A percentile compares a stretch with the other conserved stretches of the same genome.
These are phyloP conservation scores for Hyphopichia wangnamkhiaoensis DNA, from an alignment of 1,139 yeast genomes.

Conservation along the genomic window DNA sequence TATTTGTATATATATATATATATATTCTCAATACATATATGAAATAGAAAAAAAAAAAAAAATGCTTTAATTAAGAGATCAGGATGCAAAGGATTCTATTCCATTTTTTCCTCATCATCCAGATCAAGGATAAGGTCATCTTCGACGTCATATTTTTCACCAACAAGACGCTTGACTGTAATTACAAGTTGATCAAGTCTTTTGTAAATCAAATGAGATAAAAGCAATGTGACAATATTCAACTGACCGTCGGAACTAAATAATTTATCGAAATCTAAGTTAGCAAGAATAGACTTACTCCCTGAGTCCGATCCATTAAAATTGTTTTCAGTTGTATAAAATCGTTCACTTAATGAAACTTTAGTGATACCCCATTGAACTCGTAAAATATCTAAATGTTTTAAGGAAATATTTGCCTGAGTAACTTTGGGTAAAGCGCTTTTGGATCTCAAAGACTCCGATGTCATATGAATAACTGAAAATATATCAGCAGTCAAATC, in stretches of 20 bases:
- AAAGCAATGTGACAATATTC: constrained; percentile 28
- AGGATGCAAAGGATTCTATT: too few relatives aligned
- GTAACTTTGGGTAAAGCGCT: constrained; percentile 36
- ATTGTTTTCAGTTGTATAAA: constrained; percentile 15
- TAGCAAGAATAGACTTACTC: constrained; percentile 19
- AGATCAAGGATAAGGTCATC: not conserved
- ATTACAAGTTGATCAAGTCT: constrained; percentile 33
- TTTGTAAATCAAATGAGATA: constrained; percentile 34
- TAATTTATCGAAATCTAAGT: constrained; percentile 28
- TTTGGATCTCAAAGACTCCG: constrained; percentile 28
- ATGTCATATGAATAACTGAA: constrained; percentile 33
- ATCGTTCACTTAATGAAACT: constrained; percentile 29
- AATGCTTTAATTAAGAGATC: too few relatives aligned
- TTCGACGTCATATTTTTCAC: constrained; percentile 31
- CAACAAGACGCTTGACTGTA: constrained; percentile 35
- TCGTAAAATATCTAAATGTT: constrained; percentile 31
- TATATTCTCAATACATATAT: too few relatives aligned
- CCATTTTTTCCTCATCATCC: too few relatives aligned
- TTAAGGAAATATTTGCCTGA: constrained; percentile 31
- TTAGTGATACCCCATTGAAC: constrained; percentile 31
- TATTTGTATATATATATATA: too few relatives aligned
- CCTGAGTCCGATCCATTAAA: constrained; percentile 6
- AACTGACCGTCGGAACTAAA: constrained; percentile 37
- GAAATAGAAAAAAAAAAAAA: too few relatives aligned
- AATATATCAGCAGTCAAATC: constrained; percentile 34